Percentiles rank a stretch among this genome's conserved stretches.
Conservation (phyloP, 192 early-diverging fungal species). For the Backusella mclennaniae region DNA sequence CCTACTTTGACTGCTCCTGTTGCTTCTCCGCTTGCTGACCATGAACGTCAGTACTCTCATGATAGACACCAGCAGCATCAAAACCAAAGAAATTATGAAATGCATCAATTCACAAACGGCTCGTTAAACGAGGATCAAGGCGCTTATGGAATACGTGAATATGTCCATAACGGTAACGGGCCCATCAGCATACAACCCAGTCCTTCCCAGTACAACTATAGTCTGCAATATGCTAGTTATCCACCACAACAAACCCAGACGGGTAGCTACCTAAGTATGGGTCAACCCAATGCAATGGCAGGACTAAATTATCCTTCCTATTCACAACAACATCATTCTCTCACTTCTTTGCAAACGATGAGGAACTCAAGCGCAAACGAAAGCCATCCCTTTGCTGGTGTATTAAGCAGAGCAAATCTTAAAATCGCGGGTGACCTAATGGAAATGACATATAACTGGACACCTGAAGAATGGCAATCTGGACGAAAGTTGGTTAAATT, state of each 20-base stretch:
- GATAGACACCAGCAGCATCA: background rate
- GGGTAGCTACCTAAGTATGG: background rate
- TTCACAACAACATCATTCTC: background rate
- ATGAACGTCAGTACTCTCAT: background rate
- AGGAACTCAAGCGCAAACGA: background rate
- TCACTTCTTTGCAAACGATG: background rate
- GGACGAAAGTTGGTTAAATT: constrained; percentile 73
- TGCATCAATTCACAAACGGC: background rate
- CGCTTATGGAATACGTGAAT: background rate
- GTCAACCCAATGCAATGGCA: background rate
- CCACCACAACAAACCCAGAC: background rate
- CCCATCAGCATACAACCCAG: background rate
- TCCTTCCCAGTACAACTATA: background rate
- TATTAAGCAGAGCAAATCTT: constrained; percentile 71
- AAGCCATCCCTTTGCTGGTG: constrained; percentile 54
- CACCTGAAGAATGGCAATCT: constrained; percentile 60
- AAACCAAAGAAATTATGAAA: background rate
- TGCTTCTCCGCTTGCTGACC: background rate
- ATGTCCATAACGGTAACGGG: background rate
- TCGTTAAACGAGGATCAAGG: background rate
- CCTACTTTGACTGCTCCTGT: background rate
- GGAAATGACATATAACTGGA: constrained; percentile 67
- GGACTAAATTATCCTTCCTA: background rate
- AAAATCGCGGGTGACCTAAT: constrained; percentile 69
- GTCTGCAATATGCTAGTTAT: background rate